These are phyloP conservation scores for Chaetomium sp. DNA, from an alignment of 2,329 filamentous ascomycete genomes.

Conservation along the genomic window DNA sequence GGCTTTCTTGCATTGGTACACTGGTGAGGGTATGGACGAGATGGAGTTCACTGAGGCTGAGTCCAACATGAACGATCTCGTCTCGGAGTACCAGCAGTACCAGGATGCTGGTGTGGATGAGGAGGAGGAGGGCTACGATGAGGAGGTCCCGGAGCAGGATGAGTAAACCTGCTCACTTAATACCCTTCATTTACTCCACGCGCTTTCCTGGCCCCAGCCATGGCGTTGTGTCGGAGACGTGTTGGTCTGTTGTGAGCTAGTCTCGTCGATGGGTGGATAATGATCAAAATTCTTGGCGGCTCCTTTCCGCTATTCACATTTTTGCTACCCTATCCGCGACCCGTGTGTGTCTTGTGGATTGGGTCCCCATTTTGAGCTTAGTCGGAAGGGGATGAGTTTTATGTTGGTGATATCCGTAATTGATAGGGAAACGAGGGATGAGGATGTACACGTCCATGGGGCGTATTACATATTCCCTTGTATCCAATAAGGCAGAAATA, in stretches of 20 bases:
- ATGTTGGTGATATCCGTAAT: conserved; percentile 8
- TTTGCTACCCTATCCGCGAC: not conserved
- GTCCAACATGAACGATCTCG: conserved; percentile 99
- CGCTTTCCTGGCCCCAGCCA: no score
- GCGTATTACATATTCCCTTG: not conserved
- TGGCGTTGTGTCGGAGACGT: not conserved
- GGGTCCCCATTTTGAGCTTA: not conserved
- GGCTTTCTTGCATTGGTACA: conserved; percentile 99
- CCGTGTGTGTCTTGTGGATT: not conserved
- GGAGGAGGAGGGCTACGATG: conserved; percentile 91
- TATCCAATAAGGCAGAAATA: conserved; percentile 3
- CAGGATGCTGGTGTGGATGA: conserved; percentile 97
- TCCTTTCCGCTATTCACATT: conserved; percentile 1
- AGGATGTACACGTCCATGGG: not conserved
- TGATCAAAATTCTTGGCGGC: not conserved
- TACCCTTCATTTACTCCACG: not conserved
- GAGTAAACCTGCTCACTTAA: conserved; percentile 31
- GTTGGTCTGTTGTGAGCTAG: conserved; percentile 8
- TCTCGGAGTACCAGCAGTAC: conserved; percentile 99
- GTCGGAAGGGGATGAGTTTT: not conserved
- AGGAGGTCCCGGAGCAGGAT: conserved; percentile 77
- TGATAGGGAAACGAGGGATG: not conserved
- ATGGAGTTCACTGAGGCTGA: conserved; percentile 99
- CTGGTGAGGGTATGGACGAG: conserved; percentile 99
- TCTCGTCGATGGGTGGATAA: conserved; percentile 4